These are phyloP conservation scores for Fusarium sp. DNA, from an alignment of 2,329 filamentous ascomycete species.

Conservation along the genomic window DNA sequence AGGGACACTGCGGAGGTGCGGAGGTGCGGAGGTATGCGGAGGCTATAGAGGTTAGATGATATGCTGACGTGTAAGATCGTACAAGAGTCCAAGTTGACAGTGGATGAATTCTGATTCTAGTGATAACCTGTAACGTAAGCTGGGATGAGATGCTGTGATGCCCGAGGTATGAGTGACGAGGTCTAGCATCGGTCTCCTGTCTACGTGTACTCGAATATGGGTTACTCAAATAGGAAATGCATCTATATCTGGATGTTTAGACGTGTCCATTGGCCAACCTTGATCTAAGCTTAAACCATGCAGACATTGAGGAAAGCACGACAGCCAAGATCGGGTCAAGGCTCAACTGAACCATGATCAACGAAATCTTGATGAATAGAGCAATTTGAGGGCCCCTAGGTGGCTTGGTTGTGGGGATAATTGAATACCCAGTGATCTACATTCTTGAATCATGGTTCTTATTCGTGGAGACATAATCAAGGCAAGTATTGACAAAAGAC, in stretches of 20 bases:
- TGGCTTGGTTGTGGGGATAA: constrained; percentile 1
- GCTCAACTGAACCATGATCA: not conserved
- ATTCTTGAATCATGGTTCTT: not conserved
- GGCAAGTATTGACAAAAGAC: not conserved
- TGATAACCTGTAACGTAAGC: not conserved
- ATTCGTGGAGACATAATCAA: not conserved
- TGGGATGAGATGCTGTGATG: not conserved
- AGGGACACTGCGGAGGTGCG: not conserved
- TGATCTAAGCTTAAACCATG: constrained; percentile 5
- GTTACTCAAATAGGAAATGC: not conserved
- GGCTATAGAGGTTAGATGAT: not conserved
- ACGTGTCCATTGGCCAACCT: not conserved
- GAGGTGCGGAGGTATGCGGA: no score
- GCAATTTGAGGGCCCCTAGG: not conserved
- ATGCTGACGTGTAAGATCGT: not conserved
- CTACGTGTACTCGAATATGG: not conserved
- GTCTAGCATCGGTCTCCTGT: not conserved
- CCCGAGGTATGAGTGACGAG: not conserved
- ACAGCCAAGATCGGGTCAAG: not conserved
- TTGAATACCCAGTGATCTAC: not conserved
- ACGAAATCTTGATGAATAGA: not conserved
- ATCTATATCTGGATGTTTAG: not conserved
- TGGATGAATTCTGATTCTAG: not conserved
- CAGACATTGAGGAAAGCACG: not conserved
- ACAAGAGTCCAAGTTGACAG: not conserved